A percentile compares a stretch with the other conserved stretches of the same genome.
phyloP scores from a whole-genome alignment of 352 stramenopile species.

The Pythium chondricola region DNA sequence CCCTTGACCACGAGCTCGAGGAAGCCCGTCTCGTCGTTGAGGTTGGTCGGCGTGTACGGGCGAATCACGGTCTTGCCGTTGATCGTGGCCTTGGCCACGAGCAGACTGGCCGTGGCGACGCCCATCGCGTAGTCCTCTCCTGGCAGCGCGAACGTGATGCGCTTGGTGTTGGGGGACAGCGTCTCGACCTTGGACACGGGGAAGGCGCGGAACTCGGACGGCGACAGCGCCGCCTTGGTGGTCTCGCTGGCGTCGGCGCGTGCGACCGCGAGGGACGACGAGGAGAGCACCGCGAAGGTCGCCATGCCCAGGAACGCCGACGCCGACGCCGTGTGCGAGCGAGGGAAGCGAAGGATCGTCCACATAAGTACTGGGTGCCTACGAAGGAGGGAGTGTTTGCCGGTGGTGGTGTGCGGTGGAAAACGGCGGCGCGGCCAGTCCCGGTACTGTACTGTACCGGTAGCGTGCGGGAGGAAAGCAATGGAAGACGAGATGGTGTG shows the following conservation, averaged over 20 bases:
- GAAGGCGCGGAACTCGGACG: conserved; percentile 67
- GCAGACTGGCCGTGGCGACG: conserved; percentile 41
- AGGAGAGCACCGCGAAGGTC: conserved; percentile 8
- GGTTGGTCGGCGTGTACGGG: conserved; percentile 86
- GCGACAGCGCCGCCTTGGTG: conserved; percentile 45
- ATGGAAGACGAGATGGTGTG: conserved; percentile 11
- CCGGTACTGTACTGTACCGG: too few species aligned
- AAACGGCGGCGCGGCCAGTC: too few species aligned
- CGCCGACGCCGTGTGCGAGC: conserved; percentile 2
- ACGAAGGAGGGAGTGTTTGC: too few species aligned
- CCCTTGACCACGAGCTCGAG: conserved; percentile 88
- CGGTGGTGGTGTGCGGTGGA: too few species aligned
- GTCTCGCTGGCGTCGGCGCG: conserved; percentile 16
- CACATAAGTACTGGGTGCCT: too few species aligned
- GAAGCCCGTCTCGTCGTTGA: conserved; percentile 79
- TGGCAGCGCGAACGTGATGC: conserved; percentile 63
- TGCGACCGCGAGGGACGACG: conserved; percentile 13
- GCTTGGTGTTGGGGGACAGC: conserved; percentile 77
- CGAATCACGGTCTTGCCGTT: conserved; percentile 72
- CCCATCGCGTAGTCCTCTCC: conserved; percentile 58
- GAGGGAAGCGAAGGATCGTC: conserved; percentile 20
- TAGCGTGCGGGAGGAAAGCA: conserved; percentile 15
- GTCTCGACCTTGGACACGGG: conserved; percentile 62
- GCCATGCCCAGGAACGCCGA: conserved; percentile 7
- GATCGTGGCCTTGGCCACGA: conserved; percentile 38